phyloP scores from a whole-genome alignment of 2,329 filamentous ascomycete species.

The Blastomyces parvus region DNA sequence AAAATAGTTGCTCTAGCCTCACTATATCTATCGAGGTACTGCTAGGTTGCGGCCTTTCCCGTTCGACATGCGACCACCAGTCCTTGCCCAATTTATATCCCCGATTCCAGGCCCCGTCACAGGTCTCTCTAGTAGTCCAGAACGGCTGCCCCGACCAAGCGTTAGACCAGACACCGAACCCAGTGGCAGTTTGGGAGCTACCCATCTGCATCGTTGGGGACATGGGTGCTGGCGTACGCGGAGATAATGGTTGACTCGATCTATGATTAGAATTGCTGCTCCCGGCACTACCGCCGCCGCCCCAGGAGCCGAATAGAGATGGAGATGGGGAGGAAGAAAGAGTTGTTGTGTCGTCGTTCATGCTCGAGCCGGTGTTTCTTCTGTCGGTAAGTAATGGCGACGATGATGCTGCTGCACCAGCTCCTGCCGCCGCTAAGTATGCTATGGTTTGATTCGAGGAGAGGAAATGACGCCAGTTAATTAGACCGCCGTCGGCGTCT shows the following conservation, averaged over 20 bases:
- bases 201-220: slow-evolving; percentile 13
- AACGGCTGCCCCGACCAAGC: slow-evolving; percentile 19
- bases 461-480: slow-evolving; percentile 38
- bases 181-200: background rate
- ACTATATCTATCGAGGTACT: slow-evolving; percentile 1
- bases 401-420: slow-evolving; percentile 23
- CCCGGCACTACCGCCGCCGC: slow-evolving; percentile 4
- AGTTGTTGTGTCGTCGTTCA: slow-evolving; percentile 11
- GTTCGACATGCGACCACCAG: slow-evolving; percentile 39
- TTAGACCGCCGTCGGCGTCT: slow-evolving; percentile 36
- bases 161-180: background rate
- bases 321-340: slow-evolving; percentile 9
- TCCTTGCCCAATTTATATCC: slow-evolving; percentile 30
- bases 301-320: slow-evolving; percentile 15
- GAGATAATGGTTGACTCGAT: slow-evolving; percentile 5
- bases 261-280: slow-evolving; percentile 9
- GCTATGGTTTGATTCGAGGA: slow-evolving; percentile 32
- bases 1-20: slow-evolving; percentile 8
- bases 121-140: slow-evolving; percentile 34
- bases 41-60: slow-evolving; percentile 25
- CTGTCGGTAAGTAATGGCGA: slow-evolving; percentile 19
- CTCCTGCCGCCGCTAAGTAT: slow-evolving; percentile 25
- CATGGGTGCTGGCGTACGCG: slow-evolving; percentile 13
- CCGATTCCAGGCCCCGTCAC: slow-evolving; percentile 37
- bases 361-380: slow-evolving; percentile 10